phyloP scores from a whole-genome alignment of 2,329 filamentous ascomycete species.

The Fusarium verticillioides region DNA sequence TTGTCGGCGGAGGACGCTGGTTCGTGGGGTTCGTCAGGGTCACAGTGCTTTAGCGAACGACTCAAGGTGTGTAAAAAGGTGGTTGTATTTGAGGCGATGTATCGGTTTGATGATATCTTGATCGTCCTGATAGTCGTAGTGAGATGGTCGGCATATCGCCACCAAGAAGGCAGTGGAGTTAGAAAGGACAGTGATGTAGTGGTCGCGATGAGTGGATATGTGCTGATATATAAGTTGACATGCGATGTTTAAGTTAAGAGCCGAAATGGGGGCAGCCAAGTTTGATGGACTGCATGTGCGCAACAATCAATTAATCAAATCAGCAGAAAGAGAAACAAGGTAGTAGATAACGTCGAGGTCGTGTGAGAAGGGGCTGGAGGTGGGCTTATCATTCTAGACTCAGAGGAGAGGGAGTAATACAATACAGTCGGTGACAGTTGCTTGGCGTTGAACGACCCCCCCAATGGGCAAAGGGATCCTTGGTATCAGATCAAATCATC shows the following conservation, averaged over 20 bases:
- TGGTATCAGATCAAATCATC: constrained; percentile 8
- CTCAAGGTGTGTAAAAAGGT: neutral
- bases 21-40: constrained; percentile 33
- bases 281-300: neutral
- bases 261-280: constrained; percentile 8
- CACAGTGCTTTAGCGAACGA: constrained; percentile 10
- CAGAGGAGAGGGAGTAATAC: neutral
- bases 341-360: constrained; percentile 19
- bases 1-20: constrained; percentile 21
- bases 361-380: constrained; percentile 38
- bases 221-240: constrained; percentile 9
- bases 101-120: constrained; percentile 15
- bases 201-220: neutral
- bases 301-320: neutral
- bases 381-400: constrained; percentile 42
- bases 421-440: constrained; percentile 28
- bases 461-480: constrained; percentile 6
- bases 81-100: constrained; percentile 2
- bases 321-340: constrained; percentile 10
- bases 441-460: constrained; percentile 32
- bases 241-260: constrained; percentile 7
- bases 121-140: constrained; percentile 20
- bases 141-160: constrained; percentile 37
- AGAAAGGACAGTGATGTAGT: neutral
- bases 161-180: constrained; percentile 6